A percentile compares a stretch with the other conserved stretches of the same genome.
phyloP scores from a whole-genome alignment of 2,329 filamentous ascomycete genomes.

The Hypomyces perniciosus region DNA sequence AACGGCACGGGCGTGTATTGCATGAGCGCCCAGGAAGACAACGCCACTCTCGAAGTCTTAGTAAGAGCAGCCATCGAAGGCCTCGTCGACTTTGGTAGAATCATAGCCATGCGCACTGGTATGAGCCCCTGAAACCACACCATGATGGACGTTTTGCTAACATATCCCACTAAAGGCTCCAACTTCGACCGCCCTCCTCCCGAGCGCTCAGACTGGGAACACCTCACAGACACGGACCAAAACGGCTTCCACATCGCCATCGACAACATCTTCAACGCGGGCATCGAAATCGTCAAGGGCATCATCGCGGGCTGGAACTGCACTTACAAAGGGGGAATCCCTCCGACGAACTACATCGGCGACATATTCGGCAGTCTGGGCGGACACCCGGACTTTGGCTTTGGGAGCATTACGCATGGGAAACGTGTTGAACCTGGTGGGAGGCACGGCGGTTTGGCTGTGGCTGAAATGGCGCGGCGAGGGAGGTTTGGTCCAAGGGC shows the following conservation, averaged over 20 bases:
- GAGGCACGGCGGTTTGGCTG: constrained; percentile 16
- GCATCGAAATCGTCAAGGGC: constrained; percentile 58
- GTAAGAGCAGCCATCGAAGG: constrained; percentile 52
- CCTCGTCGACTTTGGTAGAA: constrained; percentile 58
- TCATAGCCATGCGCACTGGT: constrained; percentile 62
- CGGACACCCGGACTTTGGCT: constrained; percentile 59
- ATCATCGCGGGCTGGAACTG: constrained; percentile 56
- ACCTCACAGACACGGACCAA: constrained; percentile 54
- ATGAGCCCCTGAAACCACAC: constrained; percentile 8
- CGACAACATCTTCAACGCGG: constrained; percentile 60
- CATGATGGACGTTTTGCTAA: neutral
- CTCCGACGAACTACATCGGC: constrained; percentile 59
- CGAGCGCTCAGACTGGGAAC: constrained; percentile 48
- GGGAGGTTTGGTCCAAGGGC: constrained; percentile 19
- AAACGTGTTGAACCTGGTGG: constrained; percentile 23
- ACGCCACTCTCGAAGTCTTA: constrained; percentile 60
- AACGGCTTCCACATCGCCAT: constrained; percentile 59
- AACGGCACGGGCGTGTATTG: constrained; percentile 65
- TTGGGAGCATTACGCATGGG: constrained; percentile 40
- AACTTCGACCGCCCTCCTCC: constrained; percentile 67
- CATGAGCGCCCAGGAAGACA: constrained; percentile 68
- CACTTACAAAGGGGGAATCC: constrained; percentile 52
- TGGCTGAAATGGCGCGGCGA: constrained; percentile 25
- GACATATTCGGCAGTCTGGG: constrained; percentile 66
- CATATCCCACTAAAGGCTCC: constrained; percentile 36